Evolutionary conservation across 2,329 filamentous ascomycete genomes (phyloP).

Genomic region (Sporothrix dimorphospora): DNA sequence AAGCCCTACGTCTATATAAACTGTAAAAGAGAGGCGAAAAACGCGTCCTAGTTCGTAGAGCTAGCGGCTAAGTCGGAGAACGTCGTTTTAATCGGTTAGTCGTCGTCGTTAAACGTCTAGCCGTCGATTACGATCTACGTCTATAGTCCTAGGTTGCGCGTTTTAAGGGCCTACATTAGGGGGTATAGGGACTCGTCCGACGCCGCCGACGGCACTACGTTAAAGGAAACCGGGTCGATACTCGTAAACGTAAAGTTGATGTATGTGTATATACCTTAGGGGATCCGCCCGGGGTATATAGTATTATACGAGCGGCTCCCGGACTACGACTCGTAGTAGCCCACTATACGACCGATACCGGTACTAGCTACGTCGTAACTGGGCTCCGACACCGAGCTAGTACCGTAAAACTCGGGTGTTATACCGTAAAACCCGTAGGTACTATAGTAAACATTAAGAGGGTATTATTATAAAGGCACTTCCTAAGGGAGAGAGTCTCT

Average conservation of each 20-base stretch:
- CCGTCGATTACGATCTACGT: slow-evolving; percentile 45
- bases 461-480: too few species aligned
- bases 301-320: slow-evolving; percentile 36
- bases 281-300: slow-evolving; percentile 36
- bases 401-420: slow-evolving; percentile 39
- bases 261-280: slow-evolving; percentile 38
- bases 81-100: slow-evolving; percentile 21
- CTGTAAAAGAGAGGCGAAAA: slow-evolving; percentile 27
- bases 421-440: slow-evolving; percentile 43
- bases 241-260: slow-evolving; percentile 43
- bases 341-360: slow-evolving; percentile 26
- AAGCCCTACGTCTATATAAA: slow-evolving; percentile 32
- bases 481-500: too few species aligned
- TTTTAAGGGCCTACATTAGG: slow-evolving; percentile 41
- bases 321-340: slow-evolving; percentile 45
- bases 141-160: slow-evolving; percentile 35
- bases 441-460: slow-evolving; percentile 42
- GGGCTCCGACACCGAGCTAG: slow-evolving; percentile 40
- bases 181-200: slow-evolving; percentile 40
- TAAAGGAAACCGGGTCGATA: slow-evolving; percentile 34
- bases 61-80: slow-evolving; percentile 32
- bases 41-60: slow-evolving; percentile 28
- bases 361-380: slow-evolving; percentile 7
- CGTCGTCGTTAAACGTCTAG: slow-evolving; percentile 43
- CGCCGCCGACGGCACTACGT: slow-evolving; percentile 35